Conservation (phyloP, 2,329 filamentous ascomycete species). For the Diaporthe ampelina region DNA sequence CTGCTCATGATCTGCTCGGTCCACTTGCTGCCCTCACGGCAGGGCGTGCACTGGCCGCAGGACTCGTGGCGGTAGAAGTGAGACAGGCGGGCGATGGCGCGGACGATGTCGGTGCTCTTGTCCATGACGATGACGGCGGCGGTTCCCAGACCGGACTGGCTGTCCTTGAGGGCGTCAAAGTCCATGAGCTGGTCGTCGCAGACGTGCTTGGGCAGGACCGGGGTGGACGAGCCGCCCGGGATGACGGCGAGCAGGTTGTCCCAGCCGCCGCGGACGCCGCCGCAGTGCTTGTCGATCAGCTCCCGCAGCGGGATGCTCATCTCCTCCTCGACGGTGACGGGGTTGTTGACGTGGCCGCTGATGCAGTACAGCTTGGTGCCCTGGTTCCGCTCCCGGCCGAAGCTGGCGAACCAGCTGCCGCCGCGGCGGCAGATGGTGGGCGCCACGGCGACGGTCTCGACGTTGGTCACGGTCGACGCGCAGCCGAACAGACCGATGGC, state of each 20-base stretch:
- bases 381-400: conserved; percentile 95
- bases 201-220: conserved; percentile 88
- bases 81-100: conserved; percentile 90
- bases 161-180: conserved; percentile 98
- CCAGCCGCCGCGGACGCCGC: conserved; percentile 96
- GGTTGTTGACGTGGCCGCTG: conserved; percentile 98
- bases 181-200: conserved; percentile 99
- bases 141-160: conserved; percentile 95
- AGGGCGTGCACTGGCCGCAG: conserved; percentile 99
- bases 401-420: conserved; percentile 91
- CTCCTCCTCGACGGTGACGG: conserved; percentile 97
- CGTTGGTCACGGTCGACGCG: conserved; percentile 97
- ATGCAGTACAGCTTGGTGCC: conserved; percentile 99
- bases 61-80: conserved; percentile 99
- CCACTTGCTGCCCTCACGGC: conserved; percentile 99
- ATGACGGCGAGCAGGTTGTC: conserved; percentile 97
- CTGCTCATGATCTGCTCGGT: conserved; percentile 99
- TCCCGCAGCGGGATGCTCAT: conserved; percentile 98
- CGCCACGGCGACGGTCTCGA: conserved; percentile 95
- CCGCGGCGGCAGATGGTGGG: conserved; percentile 96
- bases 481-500: conserved; percentile 98
- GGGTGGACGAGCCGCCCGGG: conserved; percentile 95
- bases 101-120: conserved; percentile 95
- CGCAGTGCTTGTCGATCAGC: conserved; percentile 98
- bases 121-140: conserved; percentile 99